Percentiles rank a stretch among this genome's conserved stretches.
These are phyloP conservation scores for Candida sonorensis DNA, from an alignment of 805 yeast species.

Conservation along the genomic window DNA sequence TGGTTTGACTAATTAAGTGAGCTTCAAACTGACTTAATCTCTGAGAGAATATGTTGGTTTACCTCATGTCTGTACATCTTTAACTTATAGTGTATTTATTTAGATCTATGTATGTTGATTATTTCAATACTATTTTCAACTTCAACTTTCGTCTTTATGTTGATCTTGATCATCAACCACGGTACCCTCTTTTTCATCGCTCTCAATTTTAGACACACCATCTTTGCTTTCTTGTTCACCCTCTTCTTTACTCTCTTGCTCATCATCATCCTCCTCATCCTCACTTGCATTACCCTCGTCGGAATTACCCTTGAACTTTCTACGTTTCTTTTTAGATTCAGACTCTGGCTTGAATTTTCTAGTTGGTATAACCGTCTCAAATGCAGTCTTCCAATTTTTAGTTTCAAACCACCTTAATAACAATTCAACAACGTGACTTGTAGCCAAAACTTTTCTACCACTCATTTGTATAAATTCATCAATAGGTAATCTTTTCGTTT, in stretches of 20 bases:
- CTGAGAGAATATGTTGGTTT: too few relatives aligned
- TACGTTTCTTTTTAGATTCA: constrained; percentile 6
- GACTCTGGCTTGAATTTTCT: constrained; percentile 48
- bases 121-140: too few relatives aligned
- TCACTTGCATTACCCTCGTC: background rate
- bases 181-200: background rate
- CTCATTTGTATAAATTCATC: constrained; percentile 75
- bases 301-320: background rate
- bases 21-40: too few relatives aligned
- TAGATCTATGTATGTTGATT: too few relatives aligned
- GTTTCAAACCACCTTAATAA: constrained; percentile 73
- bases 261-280: constrained; percentile 1
- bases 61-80: too few relatives aligned
- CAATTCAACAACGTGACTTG: constrained; percentile 91
- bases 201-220: too few relatives aligned
- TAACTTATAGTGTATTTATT: too few relatives aligned
- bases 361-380: constrained; percentile 80
- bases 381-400: constrained; percentile 79
- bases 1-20: too few relatives aligned
- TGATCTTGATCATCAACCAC: background rate
- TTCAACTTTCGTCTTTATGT: too few relatives aligned
- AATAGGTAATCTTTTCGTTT: constrained; percentile 78
- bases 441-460: constrained; percentile 86
- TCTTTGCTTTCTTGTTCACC: constrained; percentile 1
- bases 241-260: background rate